phyloP scores from a whole-genome alignment of 2,329 filamentous ascomycete genomes.

The Aspergillus latus region DNA sequence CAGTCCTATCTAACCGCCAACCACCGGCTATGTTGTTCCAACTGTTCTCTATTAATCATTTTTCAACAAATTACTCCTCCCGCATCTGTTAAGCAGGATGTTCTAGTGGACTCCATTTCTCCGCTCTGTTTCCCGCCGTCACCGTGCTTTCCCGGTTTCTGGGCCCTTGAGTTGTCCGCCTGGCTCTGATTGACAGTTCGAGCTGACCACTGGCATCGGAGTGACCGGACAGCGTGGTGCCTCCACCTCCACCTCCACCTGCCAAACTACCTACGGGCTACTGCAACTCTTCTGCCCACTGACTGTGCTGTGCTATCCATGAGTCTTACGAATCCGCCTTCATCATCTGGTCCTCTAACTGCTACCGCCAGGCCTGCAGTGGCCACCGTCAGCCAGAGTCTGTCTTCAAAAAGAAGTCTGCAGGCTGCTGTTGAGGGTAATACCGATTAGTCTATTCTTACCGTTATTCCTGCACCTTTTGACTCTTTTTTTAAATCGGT shows the following conservation, averaged over 20 bases:
- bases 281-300: not conserved
- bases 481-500: not conserved
- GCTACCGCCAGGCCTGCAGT: conserved; percentile 37
- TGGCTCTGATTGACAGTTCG: conserved; percentile 16
- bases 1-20: conserved; percentile 1
- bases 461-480: conserved; percentile 8
- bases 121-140: conserved; percentile 4
- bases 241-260: conserved; percentile 16
- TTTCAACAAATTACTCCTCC: conserved; percentile 2
- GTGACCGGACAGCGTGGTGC: not conserved
- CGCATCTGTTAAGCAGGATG: conserved; percentile 8
- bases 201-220: conserved; percentile 7
- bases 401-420: conserved; percentile 44
- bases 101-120: conserved; percentile 11
- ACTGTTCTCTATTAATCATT: conserved; percentile 10
- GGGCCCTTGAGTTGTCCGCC: conserved; percentile 10
- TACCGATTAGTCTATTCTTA: conserved; percentile 25
- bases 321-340: conserved; percentile 46
- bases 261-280: not conserved
- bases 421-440: conserved; percentile 50
- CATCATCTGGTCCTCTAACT: conserved; percentile 41
- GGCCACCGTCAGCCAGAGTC: conserved; percentile 32
- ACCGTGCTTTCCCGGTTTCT: conserved; percentile 6
- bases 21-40: conserved; percentile 2
- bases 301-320: conserved; percentile 25